Evolutionary conservation across 1,284 basidiomycete species (phyloP), one percentile per base, ranked within the genome.

Genomic region (Peniophora sp.): DNA sequence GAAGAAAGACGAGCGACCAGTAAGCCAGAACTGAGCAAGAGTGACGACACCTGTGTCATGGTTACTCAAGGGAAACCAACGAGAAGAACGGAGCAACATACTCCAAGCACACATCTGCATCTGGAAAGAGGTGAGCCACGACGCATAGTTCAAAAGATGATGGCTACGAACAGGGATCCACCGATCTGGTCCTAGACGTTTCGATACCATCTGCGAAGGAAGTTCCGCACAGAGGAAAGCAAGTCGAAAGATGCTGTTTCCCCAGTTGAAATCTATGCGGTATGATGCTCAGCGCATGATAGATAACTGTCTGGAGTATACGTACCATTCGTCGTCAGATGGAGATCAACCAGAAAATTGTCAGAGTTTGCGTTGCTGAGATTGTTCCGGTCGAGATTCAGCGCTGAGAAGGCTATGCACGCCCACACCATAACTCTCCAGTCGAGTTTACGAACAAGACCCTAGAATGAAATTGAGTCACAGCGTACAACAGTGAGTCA

Each of bases 201-300:
- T 89, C 2, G 83, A 85, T 41, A 89, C 65, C 14, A 89, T 67
- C 56, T 87, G 85, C 1, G 83, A 85, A n/a, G 85, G 85, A 24
- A 87, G 63, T 59, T 85, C 83, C 3, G 81, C 80, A 35, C 63
- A 67, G 34, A 87, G 65, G 64, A 87, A 86, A 38, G 77, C 66
- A 1, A 85, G 54, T 48, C 77, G 71, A 56, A 76, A 79, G 2
- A 84, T 52, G 0, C 63, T 78, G 56, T 83, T 86, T 14, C 83
- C 86, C 34, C 78, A 62, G 63, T 89, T 86, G 63, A 74, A 85
- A 57, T 85, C 79, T 75, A 25, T n/a, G 19, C 34, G 34, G n/a
- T 10, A 1, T 27, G 27, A 16, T 32, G 10, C 44, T 45, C 10
- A 45, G n/a, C 38, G 16, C 12, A 16, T 25, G 16, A 3, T 49